A percentile compares a stretch with the other conserved stretches of the same genome.
Conservation (phyloP, 106 monocot species). For the Narthecium ossifragum region DNA sequence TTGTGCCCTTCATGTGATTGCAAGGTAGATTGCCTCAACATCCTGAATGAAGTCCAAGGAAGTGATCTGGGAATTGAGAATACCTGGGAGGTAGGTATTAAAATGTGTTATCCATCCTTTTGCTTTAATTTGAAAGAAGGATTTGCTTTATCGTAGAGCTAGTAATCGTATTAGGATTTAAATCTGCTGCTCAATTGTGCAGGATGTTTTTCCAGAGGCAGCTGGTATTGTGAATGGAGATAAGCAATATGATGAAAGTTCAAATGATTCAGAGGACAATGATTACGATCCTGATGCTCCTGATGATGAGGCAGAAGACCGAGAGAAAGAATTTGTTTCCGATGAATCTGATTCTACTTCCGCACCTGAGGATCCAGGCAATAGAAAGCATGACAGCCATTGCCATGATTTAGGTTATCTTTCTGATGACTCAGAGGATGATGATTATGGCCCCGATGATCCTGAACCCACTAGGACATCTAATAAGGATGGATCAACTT, state of each 20-base stretch:
- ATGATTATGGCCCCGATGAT: conserved; percentile 76
- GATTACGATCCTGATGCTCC: conserved; percentile 56
- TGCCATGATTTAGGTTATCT: conserved; percentile 35
- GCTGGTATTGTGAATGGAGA: conserved; percentile 40
- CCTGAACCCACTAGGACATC: conserved; percentile 27
- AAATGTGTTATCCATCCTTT: not conserved
- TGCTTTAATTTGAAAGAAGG: not conserved
- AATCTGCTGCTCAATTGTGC: conserved; percentile 8
- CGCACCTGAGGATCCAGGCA: conserved; percentile 40
- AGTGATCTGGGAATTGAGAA: conserved; percentile 57
- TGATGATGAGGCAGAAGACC: conserved; percentile 22
- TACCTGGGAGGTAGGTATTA: conserved; percentile 68
- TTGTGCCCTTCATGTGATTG: conserved; percentile 93
- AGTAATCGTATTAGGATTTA: no score
- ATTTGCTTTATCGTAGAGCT: no score
- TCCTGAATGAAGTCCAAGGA: conserved; percentile 68
- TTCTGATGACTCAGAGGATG: conserved; percentile 94
- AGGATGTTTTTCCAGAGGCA: conserved; percentile 97
- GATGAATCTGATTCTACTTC: conserved; percentile 49
- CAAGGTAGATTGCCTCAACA: conserved; percentile 76
- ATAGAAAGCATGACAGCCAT: conserved; percentile 12
- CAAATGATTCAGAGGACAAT: conserved; percentile 84
- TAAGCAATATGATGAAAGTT: conserved; percentile 41
- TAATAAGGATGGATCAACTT: conserved; percentile 32
- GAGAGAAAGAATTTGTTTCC: conserved; percentile 30